Conservation (phyloP, 306 rosid genomes). For the Casuarina cunninghamiana region DNA sequence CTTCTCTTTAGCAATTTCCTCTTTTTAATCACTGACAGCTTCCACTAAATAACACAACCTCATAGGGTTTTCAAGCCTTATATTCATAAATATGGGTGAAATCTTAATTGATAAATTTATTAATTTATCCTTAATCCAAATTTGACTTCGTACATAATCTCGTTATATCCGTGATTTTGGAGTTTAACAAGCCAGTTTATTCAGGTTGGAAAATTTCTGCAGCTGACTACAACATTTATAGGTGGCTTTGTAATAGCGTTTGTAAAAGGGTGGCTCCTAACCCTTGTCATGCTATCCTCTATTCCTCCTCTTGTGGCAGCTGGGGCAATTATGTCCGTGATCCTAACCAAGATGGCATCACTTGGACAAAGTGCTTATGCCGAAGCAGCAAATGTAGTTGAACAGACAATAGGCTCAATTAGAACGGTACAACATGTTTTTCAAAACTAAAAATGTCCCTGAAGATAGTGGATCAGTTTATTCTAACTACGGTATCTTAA, state of each 20-base stretch:
- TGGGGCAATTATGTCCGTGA: constrained; percentile 49
- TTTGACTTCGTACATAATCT: too few species aligned
- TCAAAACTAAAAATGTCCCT: too few species aligned
- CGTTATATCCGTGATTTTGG: not conserved
- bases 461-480: not conserved
- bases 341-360: constrained; percentile 57
- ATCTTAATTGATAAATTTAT: too few species aligned
- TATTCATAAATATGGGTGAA: too few species aligned
- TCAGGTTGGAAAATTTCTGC: constrained; percentile 76
- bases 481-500: not conserved
- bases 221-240: constrained; percentile 43
- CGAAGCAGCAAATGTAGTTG: constrained; percentile 67
- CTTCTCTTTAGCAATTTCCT: too few species aligned
- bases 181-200: not conserved
- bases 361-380: constrained; percentile 70
- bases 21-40: too few species aligned
- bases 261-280: constrained; percentile 74
- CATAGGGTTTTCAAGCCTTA: too few species aligned
- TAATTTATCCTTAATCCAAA: too few species aligned
- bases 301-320: constrained; percentile 67
- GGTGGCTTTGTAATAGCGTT: constrained; percentile 71
- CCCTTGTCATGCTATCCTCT: constrained; percentile 65
- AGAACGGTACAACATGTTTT: constrained; percentile 57
- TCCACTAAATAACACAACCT: too few species aligned
- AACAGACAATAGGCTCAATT: constrained; percentile 68